Conservation (phyloP, 2,329 filamentous ascomycete genomes). For the Ceratocystis lukuohia region DNA sequence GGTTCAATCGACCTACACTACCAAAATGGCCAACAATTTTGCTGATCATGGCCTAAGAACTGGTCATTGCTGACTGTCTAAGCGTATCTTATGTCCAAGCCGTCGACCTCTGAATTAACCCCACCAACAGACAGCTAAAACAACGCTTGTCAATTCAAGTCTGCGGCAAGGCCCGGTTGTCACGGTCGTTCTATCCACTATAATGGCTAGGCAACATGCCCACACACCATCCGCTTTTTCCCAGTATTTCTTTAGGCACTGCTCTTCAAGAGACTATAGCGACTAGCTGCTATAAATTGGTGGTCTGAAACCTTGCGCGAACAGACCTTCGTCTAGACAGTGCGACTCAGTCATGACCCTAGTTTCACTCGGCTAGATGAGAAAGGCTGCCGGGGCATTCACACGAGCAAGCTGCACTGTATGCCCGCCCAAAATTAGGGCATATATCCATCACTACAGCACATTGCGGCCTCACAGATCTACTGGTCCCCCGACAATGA, state of each 20-base stretch:
- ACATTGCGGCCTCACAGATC: background rate
- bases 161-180: constrained; percentile 6
- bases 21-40: background rate
- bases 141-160: background rate
- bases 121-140: background rate
- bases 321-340: background rate
- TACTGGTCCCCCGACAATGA: background rate
- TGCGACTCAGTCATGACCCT: background rate
- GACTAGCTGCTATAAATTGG: background rate
- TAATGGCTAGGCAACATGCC: background rate
- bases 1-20: background rate
- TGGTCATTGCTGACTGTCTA: background rate
- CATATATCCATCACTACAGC: background rate
- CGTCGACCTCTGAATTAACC: background rate
- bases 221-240: background rate
- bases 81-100: background rate
- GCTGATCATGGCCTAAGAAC: background rate
- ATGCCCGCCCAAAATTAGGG: background rate
- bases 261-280: background rate
- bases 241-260: background rate
- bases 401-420: background rate
- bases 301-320: constrained; percentile 1
- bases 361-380: background rate
- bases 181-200: background rate
- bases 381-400: background rate